phyloP scores from a whole-genome alignment of 2,329 filamentous ascomycete genomes.

The Tolypocladium capitatum region DNA sequence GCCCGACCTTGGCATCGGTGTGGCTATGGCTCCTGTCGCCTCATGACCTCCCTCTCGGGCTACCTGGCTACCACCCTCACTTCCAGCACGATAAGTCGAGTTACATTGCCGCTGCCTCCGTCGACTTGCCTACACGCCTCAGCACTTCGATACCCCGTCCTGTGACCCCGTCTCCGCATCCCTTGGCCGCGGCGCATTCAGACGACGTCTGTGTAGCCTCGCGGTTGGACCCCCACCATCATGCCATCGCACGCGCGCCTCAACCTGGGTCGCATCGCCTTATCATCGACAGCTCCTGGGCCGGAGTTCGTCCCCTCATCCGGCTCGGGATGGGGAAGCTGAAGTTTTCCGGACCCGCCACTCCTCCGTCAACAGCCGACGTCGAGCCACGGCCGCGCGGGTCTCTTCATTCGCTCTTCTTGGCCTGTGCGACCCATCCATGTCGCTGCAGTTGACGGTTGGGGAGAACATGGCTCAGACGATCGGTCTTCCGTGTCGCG shows the following conservation, averaged over 20 bases:
- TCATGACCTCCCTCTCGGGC: neutral
- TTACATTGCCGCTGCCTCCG: neutral
- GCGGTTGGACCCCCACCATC: neutral
- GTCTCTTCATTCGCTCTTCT: neutral
- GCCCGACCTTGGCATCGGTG: neutral
- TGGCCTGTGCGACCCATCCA: neutral
- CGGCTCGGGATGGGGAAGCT: slow-evolving; percentile 1
- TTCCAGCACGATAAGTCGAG: neutral
- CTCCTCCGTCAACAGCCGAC: slow-evolving; percentile 4
- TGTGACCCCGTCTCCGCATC: neutral
- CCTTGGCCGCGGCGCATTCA: neutral
- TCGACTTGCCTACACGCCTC: neutral
- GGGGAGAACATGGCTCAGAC: neutral
- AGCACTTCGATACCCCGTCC: neutral
- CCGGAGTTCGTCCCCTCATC: neutral
- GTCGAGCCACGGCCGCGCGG: neutral
- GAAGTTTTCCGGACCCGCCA: slow-evolving; percentile 1
- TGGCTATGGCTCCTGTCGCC: neutral
- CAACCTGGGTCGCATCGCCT: neutral
- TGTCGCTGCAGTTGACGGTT: neutral
- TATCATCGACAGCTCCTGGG: neutral
- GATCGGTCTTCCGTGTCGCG: neutral
- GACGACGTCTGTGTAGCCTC: neutral
- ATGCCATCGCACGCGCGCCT: neutral
- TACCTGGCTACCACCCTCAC: neutral